Base-by-base conservation (phyloP, 306 rosid species). In the Parietaria judaica region DNA sequence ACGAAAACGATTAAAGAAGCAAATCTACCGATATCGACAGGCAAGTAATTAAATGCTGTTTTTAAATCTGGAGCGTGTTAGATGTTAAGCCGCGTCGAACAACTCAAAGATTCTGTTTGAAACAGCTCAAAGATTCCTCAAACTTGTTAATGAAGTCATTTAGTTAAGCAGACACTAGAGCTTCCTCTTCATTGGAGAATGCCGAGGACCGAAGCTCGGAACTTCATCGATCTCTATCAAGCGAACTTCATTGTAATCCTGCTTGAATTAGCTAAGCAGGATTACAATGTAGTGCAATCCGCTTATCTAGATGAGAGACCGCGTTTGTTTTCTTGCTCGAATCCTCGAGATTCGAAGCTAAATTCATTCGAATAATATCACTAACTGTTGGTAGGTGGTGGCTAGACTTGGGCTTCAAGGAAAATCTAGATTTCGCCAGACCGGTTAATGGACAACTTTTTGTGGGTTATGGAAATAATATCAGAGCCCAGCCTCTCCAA, bases 281-380 rank as follows among this genome's bases (percentile, higher is more conserved):
- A 76, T 10, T 70, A 76, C 47, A 76, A 70, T 46, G 17, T 76
- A 46, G 73, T 76, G 51, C 80, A 70, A 62, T 66, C 72, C n/a
- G 58, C 53, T 7, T 23, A 66, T 46, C 69, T 66, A 23, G 50
- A 3, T 6, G 76, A 56, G 31, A 23, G 31, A 23, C 31, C 31
- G 2, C 31, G 31, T 23, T 23, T 23, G 31, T 23, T 23, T 23
- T 23, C 31, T 23, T 23, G 31, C 31, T 23, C 31, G 31, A 23
- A 23, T 23, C 31, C 31, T 23, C 31, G 31, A 23, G 1, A 23
- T 23, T 23, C 31, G 31, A 23, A 23, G n/a, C n/a, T n/a, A n/a
- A n/a, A n/a, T n/a, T n/a, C n/a, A n/a, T n/a, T 23, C 31, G 31
- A 23, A 23, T 23, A 23, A 23, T 23, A 23, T 23, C 2, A 23